Base-by-base conservation (phyloP, 2,329 filamentous ascomycete genomes). In the Atkinsonella texensis region DNA sequence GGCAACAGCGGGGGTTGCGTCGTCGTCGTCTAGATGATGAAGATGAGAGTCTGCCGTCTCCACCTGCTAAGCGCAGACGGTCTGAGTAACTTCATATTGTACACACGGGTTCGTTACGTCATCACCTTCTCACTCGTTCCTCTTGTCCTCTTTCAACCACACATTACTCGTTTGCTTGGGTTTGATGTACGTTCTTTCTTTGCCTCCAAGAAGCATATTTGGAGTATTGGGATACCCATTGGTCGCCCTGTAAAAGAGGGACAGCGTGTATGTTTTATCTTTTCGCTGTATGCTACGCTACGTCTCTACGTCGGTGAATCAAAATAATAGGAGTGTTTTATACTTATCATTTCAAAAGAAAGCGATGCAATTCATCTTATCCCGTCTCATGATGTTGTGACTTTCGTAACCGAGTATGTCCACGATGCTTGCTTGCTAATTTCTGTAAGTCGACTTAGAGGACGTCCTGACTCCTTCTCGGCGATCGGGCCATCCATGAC, bases 1-100 rank as follows among this genome's bases (percentile, higher is more conserved):
- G 23, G 39, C 20, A 33, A n/a, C 15, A n/a, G 13, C 35, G 31
- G 46, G 2, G 20, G 15, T 6, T 48, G 7, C 57, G 55, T 45
- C 58, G 59, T 39, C 47, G 60, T 2, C 52, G 52, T 5, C 52
- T 50, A 7, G 55, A 59, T 4, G 59, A 59, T 6, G 54, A 57
- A 9, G 53, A 51, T 3, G 52, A 53, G 10, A n/a, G 48, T 20
- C 7, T 39, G 18, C n/a, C 35, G 23, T 8, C 28, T 18, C 11
- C 15, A 7, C 23, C 45, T 31, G 17, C 42, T 10, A 53, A 53
- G 40, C 48, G 52, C 41, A 23, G 40, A n/a, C 49, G 48, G 39
- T 48, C 52, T 17, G 15, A 53, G 48, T 53, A 28, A 51, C 17
- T 39, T 23, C 15, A 8, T 23, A 17, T 23, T 5, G 20, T 23